Evolutionary conservation across 768 basidiomycete species (phyloP), one percentile per base, ranked within the genome.

Genomic region (Suillus sp.): DNA sequence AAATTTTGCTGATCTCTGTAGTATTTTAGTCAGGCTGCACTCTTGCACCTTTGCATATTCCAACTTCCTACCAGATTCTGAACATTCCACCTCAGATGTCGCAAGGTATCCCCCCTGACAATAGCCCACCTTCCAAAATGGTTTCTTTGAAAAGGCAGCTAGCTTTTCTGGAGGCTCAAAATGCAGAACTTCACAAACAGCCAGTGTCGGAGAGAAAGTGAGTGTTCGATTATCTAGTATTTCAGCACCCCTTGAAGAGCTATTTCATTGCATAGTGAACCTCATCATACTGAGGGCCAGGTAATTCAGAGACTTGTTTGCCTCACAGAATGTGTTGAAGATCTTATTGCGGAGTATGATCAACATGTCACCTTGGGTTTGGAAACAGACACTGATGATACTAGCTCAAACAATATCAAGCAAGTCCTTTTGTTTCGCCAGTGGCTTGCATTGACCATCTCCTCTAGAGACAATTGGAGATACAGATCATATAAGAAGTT

Each of bases 271-370:
- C 13, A n/a, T 40, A 68, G 67, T 3, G 1, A 27, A 13, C 27
- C 58, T 60, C 14, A 57, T 59, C 9, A 1, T 57, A 32, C 51
- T 16, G 60, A 67, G 16, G 67, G 67, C n/a, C 51, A 40, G 2
- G 61, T 25, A 5, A 64, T 69, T 2, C 51, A 27, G 3, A 40
- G 65, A 53, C 68, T 69, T 2, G 61, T 69, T 0, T 58, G 55
- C 54, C 63, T 69, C 1, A 25, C 38, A 0, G 61, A 63, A 25
- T 59, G 30, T 5, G 32, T 69, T 0, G 27, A 50, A 1, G 53
- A 66, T 16, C 14, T 68, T 20, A 59, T 68, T 16, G 25, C 47
- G 2, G 61, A 69, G n/a, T 38, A 62, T 30, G 64, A 68, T 13
- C 50, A 51, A n/a, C 45, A 42, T 9, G 2, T 60, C 5, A 62